These are phyloP conservation scores for Mycena galericulata DNA, from an alignment of 768 basidiomycete genomes.

Conservation along the genomic window DNA sequence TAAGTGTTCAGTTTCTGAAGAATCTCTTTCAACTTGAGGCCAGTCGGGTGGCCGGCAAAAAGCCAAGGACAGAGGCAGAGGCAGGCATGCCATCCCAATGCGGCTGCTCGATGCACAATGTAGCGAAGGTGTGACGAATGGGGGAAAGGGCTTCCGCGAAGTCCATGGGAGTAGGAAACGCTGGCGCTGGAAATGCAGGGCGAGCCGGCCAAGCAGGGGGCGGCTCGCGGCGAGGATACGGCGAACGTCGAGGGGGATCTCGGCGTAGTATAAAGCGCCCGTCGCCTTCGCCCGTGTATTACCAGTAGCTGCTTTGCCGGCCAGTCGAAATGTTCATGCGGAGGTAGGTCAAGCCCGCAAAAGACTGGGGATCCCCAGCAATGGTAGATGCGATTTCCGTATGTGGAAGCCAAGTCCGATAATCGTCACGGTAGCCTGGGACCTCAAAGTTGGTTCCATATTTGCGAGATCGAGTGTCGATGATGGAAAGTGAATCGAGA, in stretches of 20 bases:
- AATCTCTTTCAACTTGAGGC: too few relatives aligned
- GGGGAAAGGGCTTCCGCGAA: conserved; percentile 6
- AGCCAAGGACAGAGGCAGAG: too few relatives aligned
- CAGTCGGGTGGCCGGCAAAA: too few relatives aligned
- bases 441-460: conserved; percentile 10
- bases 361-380: conserved; percentile 4
- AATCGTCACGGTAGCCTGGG: conserved; percentile 4
- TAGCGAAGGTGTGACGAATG: conserved; percentile 3
- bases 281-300: conserved; percentile 6
- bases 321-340: conserved; percentile 3
- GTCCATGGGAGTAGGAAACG: conserved; percentile 11
- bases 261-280: conserved; percentile 6
- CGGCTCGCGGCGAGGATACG: conserved; percentile 7
- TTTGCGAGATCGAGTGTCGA: conserved; percentile 1
- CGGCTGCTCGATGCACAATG: conserved; percentile 11
- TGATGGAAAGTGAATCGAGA: conserved; percentile 5
- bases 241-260: conserved; percentile 6
- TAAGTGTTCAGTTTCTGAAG: too few relatives aligned
- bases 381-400: conserved; percentile 4
- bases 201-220: conserved; percentile 8
- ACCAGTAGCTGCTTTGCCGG: conserved; percentile 4
- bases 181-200: conserved; percentile 7
- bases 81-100: conserved; percentile 3
- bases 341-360: neutral
- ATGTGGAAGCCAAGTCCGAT: conserved; percentile 8